Percentiles rank a stretch among this genome's conserved stretches.
These are phyloP conservation scores for Cladochytrium replicatum DNA, from an alignment of 192 early-diverging fungal genomes.

Conservation along the genomic window DNA sequence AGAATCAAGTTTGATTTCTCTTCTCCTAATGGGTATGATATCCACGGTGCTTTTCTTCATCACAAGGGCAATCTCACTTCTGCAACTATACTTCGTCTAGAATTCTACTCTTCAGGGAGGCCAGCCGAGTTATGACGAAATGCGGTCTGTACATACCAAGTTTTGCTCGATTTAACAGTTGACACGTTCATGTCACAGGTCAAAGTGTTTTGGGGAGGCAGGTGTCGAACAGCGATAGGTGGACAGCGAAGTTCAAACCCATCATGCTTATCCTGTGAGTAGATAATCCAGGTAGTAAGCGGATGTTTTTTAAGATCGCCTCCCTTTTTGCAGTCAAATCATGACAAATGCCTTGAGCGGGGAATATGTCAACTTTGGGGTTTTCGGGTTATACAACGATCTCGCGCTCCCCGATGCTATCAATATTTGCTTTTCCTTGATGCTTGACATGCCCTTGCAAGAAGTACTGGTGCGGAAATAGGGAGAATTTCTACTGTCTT, in stretches of 20 bases:
- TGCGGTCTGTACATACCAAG: conserved; percentile 41
- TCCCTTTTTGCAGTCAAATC: conserved; percentile 25
- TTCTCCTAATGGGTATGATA: conserved; percentile 60
- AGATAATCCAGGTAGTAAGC: not conserved
- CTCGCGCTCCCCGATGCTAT: conserved; percentile 60
- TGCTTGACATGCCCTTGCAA: conserved; percentile 58
- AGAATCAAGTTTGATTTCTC: conserved; percentile 76
- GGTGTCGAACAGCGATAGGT: conserved; percentile 18
- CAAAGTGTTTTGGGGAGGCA: conserved; percentile 3
- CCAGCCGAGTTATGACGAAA: conserved; percentile 50
- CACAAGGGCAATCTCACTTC: too few relatives aligned
- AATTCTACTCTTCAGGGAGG: conserved; percentile 81
- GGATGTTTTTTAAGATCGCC: not conserved
- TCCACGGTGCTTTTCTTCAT: conserved; percentile 12
- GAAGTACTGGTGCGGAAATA: conserved; percentile 55
- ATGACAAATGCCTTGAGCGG: conserved; percentile 60
- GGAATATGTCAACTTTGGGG: conserved; percentile 85
- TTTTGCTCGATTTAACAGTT: too few relatives aligned
- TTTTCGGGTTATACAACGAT: conserved; percentile 80
- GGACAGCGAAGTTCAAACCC: conserved; percentile 57
- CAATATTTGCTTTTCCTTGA: conserved; percentile 52
- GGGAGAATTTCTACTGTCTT: conserved; percentile 8
- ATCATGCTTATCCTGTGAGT: conserved; percentile 61
- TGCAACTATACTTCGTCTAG: conserved; percentile 9
- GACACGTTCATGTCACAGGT: conserved; percentile 8